Percentiles rank a stretch among this genome's conserved stretches.
Conservation (phyloP, 257 asterid genomes). For the Solanum piurae region DNA sequence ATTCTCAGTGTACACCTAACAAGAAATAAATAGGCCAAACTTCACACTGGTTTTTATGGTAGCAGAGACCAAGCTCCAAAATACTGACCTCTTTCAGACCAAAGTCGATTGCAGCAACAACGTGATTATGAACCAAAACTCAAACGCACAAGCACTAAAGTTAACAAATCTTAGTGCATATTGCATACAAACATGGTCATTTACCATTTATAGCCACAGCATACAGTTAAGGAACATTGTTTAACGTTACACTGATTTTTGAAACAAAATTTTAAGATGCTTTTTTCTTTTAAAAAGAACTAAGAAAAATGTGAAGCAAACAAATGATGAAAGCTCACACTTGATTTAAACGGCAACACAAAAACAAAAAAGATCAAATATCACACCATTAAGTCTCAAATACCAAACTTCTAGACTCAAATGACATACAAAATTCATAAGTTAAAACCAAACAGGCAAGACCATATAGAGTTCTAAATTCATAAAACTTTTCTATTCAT, state of each 20-base stretch:
- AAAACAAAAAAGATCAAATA: background rate
- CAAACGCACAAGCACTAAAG: background rate
- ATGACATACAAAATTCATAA: background rate
- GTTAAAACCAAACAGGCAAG: background rate
- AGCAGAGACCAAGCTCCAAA: background rate
- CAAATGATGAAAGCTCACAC: too few relatives aligned
- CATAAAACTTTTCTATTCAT: slow-evolving; percentile 30
- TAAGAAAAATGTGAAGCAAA: background rate
- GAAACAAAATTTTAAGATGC: background rate
- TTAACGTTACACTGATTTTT: background rate
- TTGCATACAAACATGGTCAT: background rate
- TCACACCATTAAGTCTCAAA: background rate
- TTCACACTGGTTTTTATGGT: too few relatives aligned
- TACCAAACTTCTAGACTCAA: background rate
- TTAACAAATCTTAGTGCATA: background rate
- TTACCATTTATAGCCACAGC: background rate
- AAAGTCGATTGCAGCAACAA: background rate
- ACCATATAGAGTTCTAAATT: background rate
- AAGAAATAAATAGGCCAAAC: background rate
- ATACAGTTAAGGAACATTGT: background rate
- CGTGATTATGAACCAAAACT: background rate
- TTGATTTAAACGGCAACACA: background rate
- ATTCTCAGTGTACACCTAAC: too few relatives aligned
- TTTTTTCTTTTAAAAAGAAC: background rate
- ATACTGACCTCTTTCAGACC: background rate